Percentiles rank a stretch among this genome's conserved stretches.
Conservation (phyloP, 352 stramenopile species). For the Phytophthora citricola region DNA sequence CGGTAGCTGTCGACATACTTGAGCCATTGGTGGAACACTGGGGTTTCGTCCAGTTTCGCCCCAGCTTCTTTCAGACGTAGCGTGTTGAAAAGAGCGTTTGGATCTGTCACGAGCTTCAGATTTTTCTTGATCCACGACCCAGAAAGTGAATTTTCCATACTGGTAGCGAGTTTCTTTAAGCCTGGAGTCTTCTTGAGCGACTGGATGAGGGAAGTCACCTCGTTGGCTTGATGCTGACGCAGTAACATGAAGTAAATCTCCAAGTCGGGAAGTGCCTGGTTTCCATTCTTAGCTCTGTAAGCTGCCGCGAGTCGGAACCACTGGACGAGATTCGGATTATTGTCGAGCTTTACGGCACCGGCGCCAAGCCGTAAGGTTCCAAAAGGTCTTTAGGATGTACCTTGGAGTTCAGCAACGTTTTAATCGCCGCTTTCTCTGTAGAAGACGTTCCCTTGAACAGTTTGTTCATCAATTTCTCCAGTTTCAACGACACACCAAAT, state of each 20-base stretch:
- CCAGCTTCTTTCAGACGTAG: neutral
- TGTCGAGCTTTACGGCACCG: neutral
- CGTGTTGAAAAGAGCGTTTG: neutral
- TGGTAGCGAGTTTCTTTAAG: neutral
- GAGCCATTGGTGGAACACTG: neutral
- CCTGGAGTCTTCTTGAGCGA: neutral
- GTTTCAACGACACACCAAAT: neutral
- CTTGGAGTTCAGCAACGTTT: neutral
- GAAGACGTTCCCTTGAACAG: neutral
- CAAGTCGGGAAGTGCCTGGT: neutral
- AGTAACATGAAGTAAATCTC: neutral
- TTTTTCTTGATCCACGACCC: neutral
- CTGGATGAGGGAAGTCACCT: neutral
- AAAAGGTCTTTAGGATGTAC: neutral
- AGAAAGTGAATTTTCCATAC: neutral
- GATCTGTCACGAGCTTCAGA: neutral
- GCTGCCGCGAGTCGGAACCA: neutral
- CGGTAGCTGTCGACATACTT: neutral
- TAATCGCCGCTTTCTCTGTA: neutral
- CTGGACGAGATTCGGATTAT: conserved; percentile 7
- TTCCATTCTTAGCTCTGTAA: neutral
- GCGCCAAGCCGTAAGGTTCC: neutral
- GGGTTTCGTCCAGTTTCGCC: neutral
- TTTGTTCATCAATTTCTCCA: neutral
- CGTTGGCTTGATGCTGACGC: neutral